A percentile compares a stretch with the other conserved stretches of the same genome.
These are phyloP conservation scores for Rhizopogon vinicolor DNA, from an alignment of 768 basidiomycete genomes.

Conservation along the genomic window DNA sequence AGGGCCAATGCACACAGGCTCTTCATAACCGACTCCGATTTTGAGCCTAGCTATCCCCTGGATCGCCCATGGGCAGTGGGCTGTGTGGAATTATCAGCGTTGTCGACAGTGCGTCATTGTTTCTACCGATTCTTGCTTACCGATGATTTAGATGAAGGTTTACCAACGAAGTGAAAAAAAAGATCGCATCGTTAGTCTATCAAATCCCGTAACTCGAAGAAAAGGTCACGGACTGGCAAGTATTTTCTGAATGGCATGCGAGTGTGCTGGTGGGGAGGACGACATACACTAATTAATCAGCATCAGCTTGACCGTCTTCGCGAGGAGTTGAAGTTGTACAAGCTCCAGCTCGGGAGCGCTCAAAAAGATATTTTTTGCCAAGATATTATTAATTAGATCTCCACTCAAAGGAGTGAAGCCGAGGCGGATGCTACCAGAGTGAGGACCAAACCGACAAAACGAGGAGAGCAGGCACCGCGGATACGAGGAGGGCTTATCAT, in stretches of 20 bases:
- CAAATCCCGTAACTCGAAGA: not conserved
- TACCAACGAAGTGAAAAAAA: no score
- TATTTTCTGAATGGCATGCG: conserved; percentile 72
- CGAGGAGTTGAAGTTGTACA: no score
- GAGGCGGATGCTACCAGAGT: no score
- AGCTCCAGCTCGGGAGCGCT: no score
- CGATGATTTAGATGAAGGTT: not conserved
- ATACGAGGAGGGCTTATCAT: no score
- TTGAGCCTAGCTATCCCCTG: conserved; percentile 43
- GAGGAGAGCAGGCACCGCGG: no score
- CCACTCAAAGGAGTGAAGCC: no score
- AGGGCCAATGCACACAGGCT: conserved; percentile 71
- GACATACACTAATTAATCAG: conserved; percentile 63
- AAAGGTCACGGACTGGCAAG: conserved; percentile 61
- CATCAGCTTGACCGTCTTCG: not conserved
- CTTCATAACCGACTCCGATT: conserved; percentile 65
- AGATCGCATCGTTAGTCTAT: not conserved
- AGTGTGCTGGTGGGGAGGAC: conserved; percentile 62
- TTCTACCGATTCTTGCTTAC: not conserved
- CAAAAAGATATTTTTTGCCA: no score
- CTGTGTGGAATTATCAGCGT: conserved; percentile 77
- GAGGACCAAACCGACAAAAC: no score
- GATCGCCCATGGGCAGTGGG: conserved; percentile 36
- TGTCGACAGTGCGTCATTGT: conserved; percentile 60
- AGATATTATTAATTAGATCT: no score